Evolutionary conservation across 768 basidiomycete genomes (phyloP).

Genomic region (Pulveroboletus sp.): DNA sequence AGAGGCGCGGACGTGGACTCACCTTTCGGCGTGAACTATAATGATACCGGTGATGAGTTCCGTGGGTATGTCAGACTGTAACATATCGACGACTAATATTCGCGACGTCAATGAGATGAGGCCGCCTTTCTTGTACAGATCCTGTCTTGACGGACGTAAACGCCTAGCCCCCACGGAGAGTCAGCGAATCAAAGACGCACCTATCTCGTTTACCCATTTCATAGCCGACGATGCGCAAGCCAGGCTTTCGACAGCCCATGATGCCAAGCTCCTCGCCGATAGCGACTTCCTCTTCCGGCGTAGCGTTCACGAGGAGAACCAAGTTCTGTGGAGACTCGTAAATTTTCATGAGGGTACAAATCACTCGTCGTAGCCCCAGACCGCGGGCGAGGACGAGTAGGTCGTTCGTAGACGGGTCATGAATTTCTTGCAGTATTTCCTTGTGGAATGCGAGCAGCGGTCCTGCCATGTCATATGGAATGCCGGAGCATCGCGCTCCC

Average conservation of each 20-base stretch:
- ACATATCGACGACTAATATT: slow-evolving; percentile 93
- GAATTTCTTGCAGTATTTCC: slow-evolving; percentile 59
- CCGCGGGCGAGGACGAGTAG: slow-evolving; percentile 83
- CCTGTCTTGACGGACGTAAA: slow-evolving; percentile 50
- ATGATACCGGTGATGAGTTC: slow-evolving; percentile 86
- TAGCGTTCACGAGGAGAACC: slow-evolving; percentile 79
- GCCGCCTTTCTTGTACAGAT: slow-evolving; percentile 83
- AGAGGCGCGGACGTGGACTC: slow-evolving; percentile 12
- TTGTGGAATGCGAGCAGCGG: slow-evolving; percentile 63
- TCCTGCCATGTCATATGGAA: slow-evolving; percentile 20
- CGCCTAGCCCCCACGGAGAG: background rate
- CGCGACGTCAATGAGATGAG: slow-evolving; percentile 89
- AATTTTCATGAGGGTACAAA: slow-evolving; percentile 87
- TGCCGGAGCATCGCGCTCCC: no score
- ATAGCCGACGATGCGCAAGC: slow-evolving; percentile 75
- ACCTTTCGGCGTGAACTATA: slow-evolving; percentile 90
- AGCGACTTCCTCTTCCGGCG: slow-evolving; percentile 82
- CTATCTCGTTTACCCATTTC: slow-evolving; percentile 78
- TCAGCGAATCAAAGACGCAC: slow-evolving; percentile 38
- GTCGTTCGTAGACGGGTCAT: slow-evolving; percentile 71
- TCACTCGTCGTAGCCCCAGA: slow-evolving; percentile 76
- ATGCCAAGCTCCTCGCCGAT: slow-evolving; percentile 91
- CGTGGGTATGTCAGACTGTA: slow-evolving; percentile 80
- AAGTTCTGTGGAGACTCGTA: slow-evolving; percentile 85
- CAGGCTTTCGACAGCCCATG: slow-evolving; percentile 86